Evolutionary conservation across 148 eudicot species (phyloP).

Genomic region (Chenopodium album): DNA sequence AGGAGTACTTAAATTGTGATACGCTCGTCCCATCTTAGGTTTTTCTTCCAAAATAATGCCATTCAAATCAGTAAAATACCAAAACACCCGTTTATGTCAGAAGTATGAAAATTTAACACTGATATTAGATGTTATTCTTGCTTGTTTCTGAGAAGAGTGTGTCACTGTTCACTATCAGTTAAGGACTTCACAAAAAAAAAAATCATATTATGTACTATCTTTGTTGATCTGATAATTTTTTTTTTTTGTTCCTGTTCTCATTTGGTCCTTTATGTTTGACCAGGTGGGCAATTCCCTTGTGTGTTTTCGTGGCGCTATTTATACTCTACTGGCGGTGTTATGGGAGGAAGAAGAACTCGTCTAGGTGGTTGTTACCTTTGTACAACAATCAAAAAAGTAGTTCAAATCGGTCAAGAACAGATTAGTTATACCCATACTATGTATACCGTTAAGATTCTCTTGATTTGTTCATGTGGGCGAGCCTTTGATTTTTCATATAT

Average conservation of each 20-base stretch:
- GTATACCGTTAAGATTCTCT: conserved; percentile 10
- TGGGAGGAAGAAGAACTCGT: conserved; percentile 68
- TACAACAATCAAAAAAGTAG: conserved; percentile 55
- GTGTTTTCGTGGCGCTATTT: conserved; percentile 43
- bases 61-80: too few species aligned
- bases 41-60: too few species aligned
- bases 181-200: not conserved
- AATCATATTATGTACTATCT: not conserved
- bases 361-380: conserved; percentile 67
- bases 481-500: conserved; percentile 26
- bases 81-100: not conserved
- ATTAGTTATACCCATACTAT: conserved; percentile 31
- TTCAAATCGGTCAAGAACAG: conserved; percentile 63
- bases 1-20: not conserved
- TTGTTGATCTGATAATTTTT: not conserved
- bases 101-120: not conserved
- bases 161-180: not conserved
- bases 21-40: not conserved
- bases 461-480: conserved; percentile 15
- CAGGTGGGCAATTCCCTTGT: conserved; percentile 94
- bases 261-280: conserved; percentile 3
- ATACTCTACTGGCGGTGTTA: conserved; percentile 87
- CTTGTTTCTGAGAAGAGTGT: not conserved
- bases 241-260: not conserved
- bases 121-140: not conserved